phyloP scores from a whole-genome alignment of 2,329 filamentous ascomycete genomes.

The Colletotrichum sidae region DNA sequence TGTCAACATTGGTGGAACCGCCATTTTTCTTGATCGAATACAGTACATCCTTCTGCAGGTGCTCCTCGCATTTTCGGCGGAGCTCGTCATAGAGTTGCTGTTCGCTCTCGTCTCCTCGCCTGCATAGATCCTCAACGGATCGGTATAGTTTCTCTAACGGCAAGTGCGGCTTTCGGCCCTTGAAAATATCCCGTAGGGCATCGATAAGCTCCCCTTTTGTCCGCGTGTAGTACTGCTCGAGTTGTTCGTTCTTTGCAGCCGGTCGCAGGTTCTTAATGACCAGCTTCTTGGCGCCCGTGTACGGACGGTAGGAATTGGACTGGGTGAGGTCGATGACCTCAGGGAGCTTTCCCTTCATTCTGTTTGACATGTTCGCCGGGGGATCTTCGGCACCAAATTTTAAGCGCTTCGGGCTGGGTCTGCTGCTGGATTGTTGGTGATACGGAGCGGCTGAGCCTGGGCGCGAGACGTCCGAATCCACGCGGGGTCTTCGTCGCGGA shows the following conservation, averaged over 20 bases:
- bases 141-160: conserved; percentile 93
- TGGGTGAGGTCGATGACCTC: conserved; percentile 51
- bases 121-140: conserved; percentile 91
- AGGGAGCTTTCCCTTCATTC: conserved; percentile 54
- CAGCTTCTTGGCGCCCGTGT: conserved; percentile 83
- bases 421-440: conserved; percentile 27
- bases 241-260: conserved; percentile 67
- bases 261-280: conserved; percentile 92
- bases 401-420: conserved; percentile 38
- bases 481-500: conserved; percentile 53
- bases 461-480: conserved; percentile 48
- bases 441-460: conserved; percentile 39
- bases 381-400: conserved; percentile 30
- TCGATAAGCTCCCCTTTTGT: conserved; percentile 80
- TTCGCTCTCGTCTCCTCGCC: conserved; percentile 76
- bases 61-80: conserved; percentile 71
- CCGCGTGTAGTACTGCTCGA: conserved; percentile 81
- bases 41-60: conserved; percentile 73
- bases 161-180: conserved; percentile 68
- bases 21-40: conserved; percentile 63
- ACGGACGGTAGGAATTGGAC: conserved; percentile 71
- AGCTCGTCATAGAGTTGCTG: conserved; percentile 71
- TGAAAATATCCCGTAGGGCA: conserved; percentile 81
- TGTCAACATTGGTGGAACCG: conserved; percentile 68
- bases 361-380: conserved; percentile 40